These are phyloP conservation scores for Patellifolia procumbens DNA, from an alignment of 179 eudicot species.

Conservation along the genomic window DNA sequence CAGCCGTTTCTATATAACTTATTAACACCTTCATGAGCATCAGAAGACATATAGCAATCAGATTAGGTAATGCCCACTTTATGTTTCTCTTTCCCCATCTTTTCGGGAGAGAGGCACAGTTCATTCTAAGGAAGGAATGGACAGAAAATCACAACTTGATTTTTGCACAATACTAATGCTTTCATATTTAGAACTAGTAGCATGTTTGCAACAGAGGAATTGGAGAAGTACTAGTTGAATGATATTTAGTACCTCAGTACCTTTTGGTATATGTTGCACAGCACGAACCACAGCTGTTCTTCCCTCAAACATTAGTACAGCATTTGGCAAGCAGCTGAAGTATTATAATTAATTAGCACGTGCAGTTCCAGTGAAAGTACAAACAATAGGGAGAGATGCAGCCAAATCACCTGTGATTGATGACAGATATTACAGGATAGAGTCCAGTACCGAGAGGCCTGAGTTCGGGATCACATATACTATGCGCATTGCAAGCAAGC, in stretches of 20 bases:
- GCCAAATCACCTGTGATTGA: slow-evolving; percentile 75
- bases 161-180: background rate
- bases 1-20: slow-evolving; percentile 94
- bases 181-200: background rate
- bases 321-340: slow-evolving; percentile 83
- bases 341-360: slow-evolving; percentile 35
- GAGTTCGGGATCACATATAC: slow-evolving; percentile 83
- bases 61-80: background rate
- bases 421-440: slow-evolving; percentile 68
- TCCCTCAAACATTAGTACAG: slow-evolving; percentile 85
- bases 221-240: background rate
- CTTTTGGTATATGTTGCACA: slow-evolving; percentile 76
- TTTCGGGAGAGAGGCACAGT: too few species aligned
- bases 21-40: slow-evolving; percentile 58
- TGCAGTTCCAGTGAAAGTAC: slow-evolving; percentile 8
- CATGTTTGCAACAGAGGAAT: background rate
- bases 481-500: slow-evolving; percentile 95
- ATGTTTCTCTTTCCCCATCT: background rate
- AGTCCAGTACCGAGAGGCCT: slow-evolving; percentile 90
- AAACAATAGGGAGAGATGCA: background rate
- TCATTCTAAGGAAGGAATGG: background rate
- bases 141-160: background rate
- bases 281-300: slow-evolving; percentile 79
- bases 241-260: slow-evolving; percentile 74
- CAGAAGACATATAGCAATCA: slow-evolving; percentile 15